These are phyloP conservation scores for Puccinia coronata DNA, from an alignment of 1,284 basidiomycete genomes.

Conservation along the genomic window DNA sequence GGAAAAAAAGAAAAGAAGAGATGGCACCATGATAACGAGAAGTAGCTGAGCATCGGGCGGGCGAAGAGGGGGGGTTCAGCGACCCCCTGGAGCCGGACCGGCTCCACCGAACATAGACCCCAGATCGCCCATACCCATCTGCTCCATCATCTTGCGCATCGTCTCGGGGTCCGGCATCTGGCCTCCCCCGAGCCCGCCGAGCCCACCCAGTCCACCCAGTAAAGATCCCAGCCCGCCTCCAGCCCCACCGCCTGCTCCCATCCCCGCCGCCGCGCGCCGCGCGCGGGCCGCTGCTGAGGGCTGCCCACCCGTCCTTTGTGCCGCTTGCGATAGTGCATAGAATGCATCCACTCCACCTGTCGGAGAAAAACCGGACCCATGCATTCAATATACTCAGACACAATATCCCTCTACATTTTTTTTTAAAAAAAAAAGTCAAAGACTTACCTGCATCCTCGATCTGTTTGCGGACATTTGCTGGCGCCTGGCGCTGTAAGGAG, in stretches of 20 bases:
- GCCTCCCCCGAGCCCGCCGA: conserved; percentile 19
- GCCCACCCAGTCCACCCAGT: conserved; percentile 7
- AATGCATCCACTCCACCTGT: conserved; percentile 49
- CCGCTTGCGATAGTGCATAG: conserved; percentile 44
- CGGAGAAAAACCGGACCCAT: background rate
- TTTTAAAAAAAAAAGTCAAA: background rate
- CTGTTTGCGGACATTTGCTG: conserved; percentile 43
- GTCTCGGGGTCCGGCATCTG: conserved; percentile 37
- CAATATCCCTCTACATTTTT: too few relatives aligned
- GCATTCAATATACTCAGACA: background rate
- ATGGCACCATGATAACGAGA: background rate
- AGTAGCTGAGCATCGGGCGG: background rate
- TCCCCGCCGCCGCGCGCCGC: conserved; percentile 27
- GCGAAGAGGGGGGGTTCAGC: background rate
- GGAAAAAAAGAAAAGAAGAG: background rate
- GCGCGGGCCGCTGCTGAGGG: conserved; percentile 21
- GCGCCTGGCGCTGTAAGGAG: conserved; percentile 31
- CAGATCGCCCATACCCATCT: conserved; percentile 40
- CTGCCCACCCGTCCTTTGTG: conserved; percentile 29
- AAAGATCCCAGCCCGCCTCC: conserved; percentile 31
- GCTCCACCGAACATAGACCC: conserved; percentile 29
- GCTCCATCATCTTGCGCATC: conserved; percentile 43
- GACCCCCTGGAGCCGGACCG: background rate
- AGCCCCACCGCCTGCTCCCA: conserved; percentile 12
- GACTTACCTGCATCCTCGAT: conserved; percentile 45